These are phyloP conservation scores for Ogataea allantospora DNA, from an alignment of 805 yeast species.

Conservation along the genomic window DNA sequence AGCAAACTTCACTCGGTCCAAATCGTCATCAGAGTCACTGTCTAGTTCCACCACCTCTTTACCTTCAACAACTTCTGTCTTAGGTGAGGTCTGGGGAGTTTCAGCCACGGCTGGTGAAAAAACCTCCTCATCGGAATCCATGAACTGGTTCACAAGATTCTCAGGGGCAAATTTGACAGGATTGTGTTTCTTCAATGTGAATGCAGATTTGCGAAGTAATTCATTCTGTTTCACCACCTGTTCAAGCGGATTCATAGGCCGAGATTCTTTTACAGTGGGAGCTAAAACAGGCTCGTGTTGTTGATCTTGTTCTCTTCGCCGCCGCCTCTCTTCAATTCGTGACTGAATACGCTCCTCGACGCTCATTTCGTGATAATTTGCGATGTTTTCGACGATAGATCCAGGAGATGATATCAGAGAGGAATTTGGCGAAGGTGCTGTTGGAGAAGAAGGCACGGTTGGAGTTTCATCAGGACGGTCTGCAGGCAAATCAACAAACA, in stretches of 20 bases:
- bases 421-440: too few relatives aligned
- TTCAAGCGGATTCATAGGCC: conserved; percentile 9
- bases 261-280: too few relatives aligned
- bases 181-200: conserved; percentile 18
- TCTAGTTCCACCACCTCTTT: conserved; percentile 15
- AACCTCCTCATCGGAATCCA: conserved; percentile 21
- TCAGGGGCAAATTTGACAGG: conserved; percentile 23
- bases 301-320: conserved; percentile 18
- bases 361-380: conserved; percentile 23
- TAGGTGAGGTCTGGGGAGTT: conserved; percentile 25
- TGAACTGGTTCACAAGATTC: conserved; percentile 22
- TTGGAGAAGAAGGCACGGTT: too few relatives aligned
- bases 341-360: conserved; percentile 32
- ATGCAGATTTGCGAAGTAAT: conserved; percentile 17
- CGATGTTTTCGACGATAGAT: conserved; percentile 8
- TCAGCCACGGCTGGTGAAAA: conserved; percentile 16
- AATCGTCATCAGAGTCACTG: conserved; percentile 22
- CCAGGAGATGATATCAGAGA: too few relatives aligned
- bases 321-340: conserved; percentile 22
- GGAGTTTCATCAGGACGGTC: too few relatives aligned
- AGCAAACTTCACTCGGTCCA: conserved; percentile 10
- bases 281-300: too few relatives aligned
- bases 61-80: conserved; percentile 3
- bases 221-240: conserved; percentile 22
- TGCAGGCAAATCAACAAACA: too few relatives aligned